phyloP scores from a whole-genome alignment of 2,329 filamentous ascomycete species.

The Lasiodiplodia sp. region DNA sequence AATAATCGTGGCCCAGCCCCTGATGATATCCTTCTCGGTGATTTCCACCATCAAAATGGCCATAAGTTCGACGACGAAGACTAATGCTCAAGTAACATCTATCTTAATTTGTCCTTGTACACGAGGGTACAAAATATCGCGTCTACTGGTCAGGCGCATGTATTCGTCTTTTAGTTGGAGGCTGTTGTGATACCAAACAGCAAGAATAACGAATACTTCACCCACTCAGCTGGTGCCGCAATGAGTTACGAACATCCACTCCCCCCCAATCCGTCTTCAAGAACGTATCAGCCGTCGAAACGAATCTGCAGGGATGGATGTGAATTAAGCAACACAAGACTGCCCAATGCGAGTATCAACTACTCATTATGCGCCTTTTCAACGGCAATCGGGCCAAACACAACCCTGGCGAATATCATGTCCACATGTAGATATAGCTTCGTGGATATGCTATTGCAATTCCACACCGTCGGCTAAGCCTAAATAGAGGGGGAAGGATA shows the following conservation, averaged over 20 bases:
- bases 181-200: neutral
- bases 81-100: constrained; percentile 33
- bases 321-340: too few relatives aligned
- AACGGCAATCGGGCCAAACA: neutral
- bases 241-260: neutral
- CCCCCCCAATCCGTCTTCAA: neutral
- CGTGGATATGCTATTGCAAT: neutral
- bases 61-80: constrained; percentile 68
- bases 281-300: neutral
- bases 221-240: neutral
- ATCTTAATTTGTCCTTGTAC: constrained; percentile 7
- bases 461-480: neutral
- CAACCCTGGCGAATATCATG: neutral
- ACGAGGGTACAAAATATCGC: neutral
- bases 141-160: neutral
- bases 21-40: constrained; percentile 78
- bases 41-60: constrained; percentile 57
- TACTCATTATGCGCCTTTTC: neutral
- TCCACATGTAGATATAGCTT: neutral
- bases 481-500: neutral
- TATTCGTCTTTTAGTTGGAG: neutral
- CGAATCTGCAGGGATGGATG: too few relatives aligned
- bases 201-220: neutral
- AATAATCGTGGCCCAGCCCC: constrained; percentile 62
- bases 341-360: too few relatives aligned